phyloP scores from a whole-genome alignment of 2,329 filamentous ascomycete genomes.

The Teratosphaeria nubilosa region DNA sequence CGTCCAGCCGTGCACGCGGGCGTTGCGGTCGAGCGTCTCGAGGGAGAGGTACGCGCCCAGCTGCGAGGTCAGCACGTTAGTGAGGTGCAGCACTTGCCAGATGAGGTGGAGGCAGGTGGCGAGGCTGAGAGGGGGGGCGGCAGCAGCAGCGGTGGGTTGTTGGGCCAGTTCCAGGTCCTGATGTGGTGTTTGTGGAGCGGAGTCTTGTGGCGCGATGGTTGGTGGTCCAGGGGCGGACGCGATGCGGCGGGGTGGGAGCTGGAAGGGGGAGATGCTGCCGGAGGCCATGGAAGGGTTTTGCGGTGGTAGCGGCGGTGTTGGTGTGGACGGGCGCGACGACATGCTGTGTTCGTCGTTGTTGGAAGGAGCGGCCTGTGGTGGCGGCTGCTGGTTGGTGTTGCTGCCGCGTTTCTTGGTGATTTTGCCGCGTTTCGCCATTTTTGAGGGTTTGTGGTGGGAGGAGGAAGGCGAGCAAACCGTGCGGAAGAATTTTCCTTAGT shows the following conservation, averaged over 20 bases:
- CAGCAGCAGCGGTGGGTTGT: background rate
- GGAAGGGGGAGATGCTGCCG: background rate
- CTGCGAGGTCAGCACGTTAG: constrained; percentile 1
- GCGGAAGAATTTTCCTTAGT: too few species aligned
- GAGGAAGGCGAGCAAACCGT: too few species aligned
- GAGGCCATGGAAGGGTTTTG: background rate
- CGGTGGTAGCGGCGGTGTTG: background rate
- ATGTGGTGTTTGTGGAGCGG: background rate
- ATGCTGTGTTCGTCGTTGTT: background rate
- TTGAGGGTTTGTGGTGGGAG: too few species aligned
- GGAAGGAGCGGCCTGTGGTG: too few species aligned
- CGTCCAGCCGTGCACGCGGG: background rate
- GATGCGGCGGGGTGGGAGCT: background rate
- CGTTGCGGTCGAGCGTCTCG: constrained; percentile 4
- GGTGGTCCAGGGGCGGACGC: background rate
- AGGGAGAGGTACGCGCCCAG: constrained; percentile 5
- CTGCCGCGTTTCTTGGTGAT: too few species aligned
- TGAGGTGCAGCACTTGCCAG: constrained; percentile 2
- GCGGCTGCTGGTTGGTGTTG: background rate
- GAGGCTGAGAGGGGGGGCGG: background rate
- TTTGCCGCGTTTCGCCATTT: too few species aligned
- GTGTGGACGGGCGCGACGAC: too few species aligned
- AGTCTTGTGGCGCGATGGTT: background rate
- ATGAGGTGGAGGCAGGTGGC: background rate
- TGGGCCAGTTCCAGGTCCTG: background rate